phyloP scores from a whole-genome alignment of 495 filamentous ascomycete genomes.

The Penicillium bialowiezense region DNA sequence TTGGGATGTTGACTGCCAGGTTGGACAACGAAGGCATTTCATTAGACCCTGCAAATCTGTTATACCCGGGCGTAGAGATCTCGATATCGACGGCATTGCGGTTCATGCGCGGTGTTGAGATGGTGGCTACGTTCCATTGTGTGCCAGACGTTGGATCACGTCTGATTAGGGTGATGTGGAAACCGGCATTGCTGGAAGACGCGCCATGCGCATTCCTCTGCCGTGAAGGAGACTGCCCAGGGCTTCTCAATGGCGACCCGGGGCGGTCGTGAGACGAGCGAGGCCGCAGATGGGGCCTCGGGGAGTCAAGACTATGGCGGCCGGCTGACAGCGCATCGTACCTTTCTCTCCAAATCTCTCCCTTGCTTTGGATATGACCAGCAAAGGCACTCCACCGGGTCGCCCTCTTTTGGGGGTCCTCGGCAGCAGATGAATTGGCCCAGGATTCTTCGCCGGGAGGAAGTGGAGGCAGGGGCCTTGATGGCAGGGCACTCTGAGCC shows the following conservation, averaged over 20 bases:
- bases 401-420: conserved; percentile 14
- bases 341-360: conserved; percentile 24
- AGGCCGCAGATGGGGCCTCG: conserved; percentile 32
- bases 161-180: conserved; percentile 83
- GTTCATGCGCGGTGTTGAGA: conserved; percentile 46
- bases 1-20: conserved; percentile 29
- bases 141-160: conserved; percentile 74
- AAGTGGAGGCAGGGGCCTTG: conserved; percentile 30
- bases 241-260: conserved; percentile 24
- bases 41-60: conserved; percentile 49
- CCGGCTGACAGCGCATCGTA: conserved; percentile 20
- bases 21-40: conserved; percentile 32
- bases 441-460: conserved; percentile 26
- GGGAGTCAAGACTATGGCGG: conserved; percentile 36
- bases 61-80: conserved; percentile 60
- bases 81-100: conserved; percentile 54
- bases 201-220: not conserved
- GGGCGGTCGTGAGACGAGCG: conserved; percentile 24
- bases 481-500: conserved; percentile 5
- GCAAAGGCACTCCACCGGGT: conserved; percentile 37
- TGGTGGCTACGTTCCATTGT: conserved; percentile 87
- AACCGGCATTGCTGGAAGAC: conserved; percentile 19
- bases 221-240: conserved; percentile 28
- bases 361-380: conserved; percentile 21
- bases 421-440: conserved; percentile 1